Conservation (phyloP, 306 rosid genomes). For the Pueraria montana region DNA sequence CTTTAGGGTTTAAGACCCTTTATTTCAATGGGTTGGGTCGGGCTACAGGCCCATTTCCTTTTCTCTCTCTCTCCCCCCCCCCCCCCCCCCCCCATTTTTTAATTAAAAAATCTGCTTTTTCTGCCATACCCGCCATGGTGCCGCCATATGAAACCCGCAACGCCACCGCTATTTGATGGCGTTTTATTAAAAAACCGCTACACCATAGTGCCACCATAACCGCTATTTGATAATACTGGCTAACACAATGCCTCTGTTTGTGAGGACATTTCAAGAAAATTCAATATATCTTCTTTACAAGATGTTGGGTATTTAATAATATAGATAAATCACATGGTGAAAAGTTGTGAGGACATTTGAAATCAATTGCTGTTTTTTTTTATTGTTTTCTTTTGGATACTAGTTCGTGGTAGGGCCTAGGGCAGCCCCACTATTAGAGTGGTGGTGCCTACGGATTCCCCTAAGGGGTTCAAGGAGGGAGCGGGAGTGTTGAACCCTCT, state of each 20-base stretch:
- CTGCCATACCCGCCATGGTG: too few relatives aligned
- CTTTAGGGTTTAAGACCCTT: too few relatives aligned
- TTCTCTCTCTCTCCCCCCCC: too few relatives aligned
- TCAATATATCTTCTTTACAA: neutral
- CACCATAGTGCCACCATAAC: too few relatives aligned
- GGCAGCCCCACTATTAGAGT: neutral
- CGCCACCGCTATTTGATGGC: too few relatives aligned
- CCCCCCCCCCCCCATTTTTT: too few relatives aligned
- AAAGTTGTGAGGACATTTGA: constrained; percentile 19
- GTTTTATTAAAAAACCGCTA: too few relatives aligned
- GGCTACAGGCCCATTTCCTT: too few relatives aligned
- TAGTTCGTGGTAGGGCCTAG: neutral
- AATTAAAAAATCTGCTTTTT: too few relatives aligned
- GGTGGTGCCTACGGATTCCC: neutral
- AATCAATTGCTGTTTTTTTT: constrained; percentile 15
- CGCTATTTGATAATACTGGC: too few relatives aligned
- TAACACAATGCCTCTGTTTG: constrained; percentile 28
- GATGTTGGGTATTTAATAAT: constrained; percentile 11
- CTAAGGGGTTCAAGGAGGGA: neutral
- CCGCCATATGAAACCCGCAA: too few relatives aligned
- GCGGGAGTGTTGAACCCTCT: neutral
- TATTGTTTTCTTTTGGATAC: constrained; percentile 1
- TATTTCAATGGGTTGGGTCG: too few relatives aligned
- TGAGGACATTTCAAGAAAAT: neutral
- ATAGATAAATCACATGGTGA: constrained; percentile 32